Conservation (phyloP, 169 alveolate species). For the Sarcocystis neurona region DNA sequence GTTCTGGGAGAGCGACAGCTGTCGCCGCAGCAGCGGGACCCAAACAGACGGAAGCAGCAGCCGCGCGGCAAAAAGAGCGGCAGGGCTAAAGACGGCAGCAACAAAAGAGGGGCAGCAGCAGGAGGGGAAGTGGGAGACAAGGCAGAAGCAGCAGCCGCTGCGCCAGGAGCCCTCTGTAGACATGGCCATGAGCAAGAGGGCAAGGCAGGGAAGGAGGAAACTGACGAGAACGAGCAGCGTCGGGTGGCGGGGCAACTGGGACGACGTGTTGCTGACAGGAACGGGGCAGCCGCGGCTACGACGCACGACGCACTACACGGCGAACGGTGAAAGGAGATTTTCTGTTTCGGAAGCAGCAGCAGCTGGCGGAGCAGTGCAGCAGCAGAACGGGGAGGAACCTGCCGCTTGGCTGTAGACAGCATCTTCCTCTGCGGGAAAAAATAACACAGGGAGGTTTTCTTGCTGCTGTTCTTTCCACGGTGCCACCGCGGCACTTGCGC, state of each 20-base stretch:
- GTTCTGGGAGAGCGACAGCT: background rate
- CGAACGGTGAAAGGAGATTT: background rate
- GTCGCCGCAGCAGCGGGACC: background rate
- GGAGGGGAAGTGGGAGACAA: background rate
- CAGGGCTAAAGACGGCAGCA: background rate
- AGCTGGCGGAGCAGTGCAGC: background rate
- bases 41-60: background rate
- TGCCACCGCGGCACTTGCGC: no score
- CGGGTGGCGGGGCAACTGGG: background rate
- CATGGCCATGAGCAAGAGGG: background rate
- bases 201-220: background rate
- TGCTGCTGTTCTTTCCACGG: background rate
- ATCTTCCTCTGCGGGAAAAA: no score
- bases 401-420: no score
- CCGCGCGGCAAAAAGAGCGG: background rate
- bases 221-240: background rate
- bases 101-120: background rate
- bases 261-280: background rate
- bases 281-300: background rate
- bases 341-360: background rate
- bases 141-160: background rate
- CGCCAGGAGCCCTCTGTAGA: background rate
- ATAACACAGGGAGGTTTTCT: background rate
- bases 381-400: background rate
- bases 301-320: background rate